phyloP scores from a whole-genome alignment of 768 basidiomycete genomes.

The Naganishia vishniacii region DNA sequence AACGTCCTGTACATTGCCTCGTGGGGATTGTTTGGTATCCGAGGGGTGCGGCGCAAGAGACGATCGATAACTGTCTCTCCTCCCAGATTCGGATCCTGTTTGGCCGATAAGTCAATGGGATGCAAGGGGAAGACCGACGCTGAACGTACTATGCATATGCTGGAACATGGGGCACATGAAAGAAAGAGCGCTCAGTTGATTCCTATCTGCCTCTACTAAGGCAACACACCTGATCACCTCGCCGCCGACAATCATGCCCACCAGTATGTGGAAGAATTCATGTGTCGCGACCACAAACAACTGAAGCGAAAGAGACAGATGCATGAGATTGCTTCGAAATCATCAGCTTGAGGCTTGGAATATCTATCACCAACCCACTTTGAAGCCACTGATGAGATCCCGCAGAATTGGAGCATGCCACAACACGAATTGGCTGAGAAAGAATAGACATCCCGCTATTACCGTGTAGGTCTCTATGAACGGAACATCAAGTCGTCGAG shows the following conservation, averaged over 20 bases:
- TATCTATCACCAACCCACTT: constrained; percentile 43
- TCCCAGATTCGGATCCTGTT: constrained; percentile 29
- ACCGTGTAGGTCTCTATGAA: constrained; percentile 44
- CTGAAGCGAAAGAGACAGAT: constrained; percentile 27
- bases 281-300: constrained; percentile 43
- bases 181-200: no score
- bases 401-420: constrained; percentile 46
- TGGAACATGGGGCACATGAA: not conserved
- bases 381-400: constrained; percentile 44
- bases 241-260: constrained; percentile 44
- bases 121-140: constrained; percentile 22
- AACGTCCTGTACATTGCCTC: constrained; percentile 27
- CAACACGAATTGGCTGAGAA: constrained; percentile 40
- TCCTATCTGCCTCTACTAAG: no score
- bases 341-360: no score
- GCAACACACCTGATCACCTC: constrained; percentile 37
- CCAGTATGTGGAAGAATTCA: constrained; percentile 42
- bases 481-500: not conserved
- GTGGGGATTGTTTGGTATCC: constrained; percentile 25
- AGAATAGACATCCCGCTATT: constrained; percentile 45
- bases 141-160: constrained; percentile 39
- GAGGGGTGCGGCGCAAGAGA: constrained; percentile 15
- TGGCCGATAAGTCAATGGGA: no score
- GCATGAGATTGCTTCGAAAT: no score
- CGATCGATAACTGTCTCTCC: constrained; percentile 28